These are phyloP conservation scores for Heimioporus sp. DNA, from an alignment of 768 basidiomycete genomes.

Conservation along the genomic window DNA sequence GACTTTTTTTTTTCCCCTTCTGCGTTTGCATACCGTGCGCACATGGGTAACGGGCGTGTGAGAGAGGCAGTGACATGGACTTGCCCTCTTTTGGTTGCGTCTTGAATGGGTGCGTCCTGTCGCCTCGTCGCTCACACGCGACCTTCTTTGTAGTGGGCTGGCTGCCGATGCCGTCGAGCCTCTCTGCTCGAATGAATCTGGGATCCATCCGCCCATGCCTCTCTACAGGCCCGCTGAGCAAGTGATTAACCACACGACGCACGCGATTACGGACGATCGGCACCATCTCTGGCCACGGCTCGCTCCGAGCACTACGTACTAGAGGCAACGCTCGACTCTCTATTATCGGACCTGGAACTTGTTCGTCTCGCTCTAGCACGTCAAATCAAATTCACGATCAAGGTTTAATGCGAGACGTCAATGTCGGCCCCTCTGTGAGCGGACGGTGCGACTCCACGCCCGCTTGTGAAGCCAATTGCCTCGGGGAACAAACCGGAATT, in stretches of 20 bases:
- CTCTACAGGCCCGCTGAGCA: slow-evolving; percentile 1
- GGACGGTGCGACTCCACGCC: not conserved
- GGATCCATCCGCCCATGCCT: slow-evolving; percentile 11
- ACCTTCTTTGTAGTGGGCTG: not conserved
- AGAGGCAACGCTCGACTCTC: not conserved
- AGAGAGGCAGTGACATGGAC: slow-evolving; percentile 1
- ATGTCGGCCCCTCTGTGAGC: not conserved
- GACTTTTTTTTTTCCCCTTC: not conserved
- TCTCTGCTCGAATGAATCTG: slow-evolving; percentile 13
- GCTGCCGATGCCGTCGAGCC: slow-evolving; percentile 8
- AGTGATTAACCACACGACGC: slow-evolving; percentile 27
- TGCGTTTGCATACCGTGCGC: slow-evolving; percentile 1
- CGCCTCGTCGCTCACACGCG: slow-evolving; percentile 30
- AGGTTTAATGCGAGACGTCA: not conserved
- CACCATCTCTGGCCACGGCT: slow-evolving; percentile 4
- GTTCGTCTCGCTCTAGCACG: not conserved
- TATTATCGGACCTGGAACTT: slow-evolving; percentile 7
- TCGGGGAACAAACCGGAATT: not conserved
- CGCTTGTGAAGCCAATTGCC: not conserved
- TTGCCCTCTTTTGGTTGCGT: no score
- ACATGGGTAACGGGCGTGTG: slow-evolving; percentile 8
- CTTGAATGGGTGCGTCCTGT: not conserved
- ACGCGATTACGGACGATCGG: slow-evolving; percentile 15
- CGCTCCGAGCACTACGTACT: not conserved
- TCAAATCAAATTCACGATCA: not conserved